These are phyloP conservation scores for Lentinula edodes DNA, from an alignment of 768 basidiomycete species.

Conservation along the genomic window DNA sequence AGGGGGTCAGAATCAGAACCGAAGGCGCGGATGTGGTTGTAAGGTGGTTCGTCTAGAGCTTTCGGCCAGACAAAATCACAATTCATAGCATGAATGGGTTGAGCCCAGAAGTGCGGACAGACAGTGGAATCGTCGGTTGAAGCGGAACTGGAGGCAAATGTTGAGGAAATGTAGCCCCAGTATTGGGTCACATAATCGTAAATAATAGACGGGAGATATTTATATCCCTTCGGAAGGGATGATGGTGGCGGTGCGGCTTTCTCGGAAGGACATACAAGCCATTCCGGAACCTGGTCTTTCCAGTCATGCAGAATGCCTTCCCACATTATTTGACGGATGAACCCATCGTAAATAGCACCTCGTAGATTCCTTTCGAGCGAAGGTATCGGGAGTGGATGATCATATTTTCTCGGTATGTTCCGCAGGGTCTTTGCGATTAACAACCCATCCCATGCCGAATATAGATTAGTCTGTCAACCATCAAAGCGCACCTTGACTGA, in stretches of 20 bases:
- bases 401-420: slow-evolving; percentile 70
- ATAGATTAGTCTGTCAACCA: slow-evolving; percentile 68
- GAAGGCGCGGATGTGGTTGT: slow-evolving; percentile 16
- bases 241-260: slow-evolving; percentile 4
- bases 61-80: slow-evolving; percentile 80
- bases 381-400: slow-evolving; percentile 59
- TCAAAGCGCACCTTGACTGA: slow-evolving; percentile 70
- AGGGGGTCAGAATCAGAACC: slow-evolving; percentile 7
- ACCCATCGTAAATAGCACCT: slow-evolving; percentile 82
- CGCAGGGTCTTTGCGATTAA: slow-evolving; percentile 83
- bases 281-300: slow-evolving; percentile 49
- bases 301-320: slow-evolving; percentile 77
- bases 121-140: slow-evolving; percentile 48
- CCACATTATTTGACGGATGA: slow-evolving; percentile 80
- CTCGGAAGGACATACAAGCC: slow-evolving; percentile 60
- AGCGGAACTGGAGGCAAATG: slow-evolving; percentile 4
- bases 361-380: slow-evolving; percentile 63
- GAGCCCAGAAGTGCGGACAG: slow-evolving; percentile 79
- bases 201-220: neutral
- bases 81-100: slow-evolving; percentile 69
- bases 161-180: slow-evolving; percentile 6
- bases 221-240: slow-evolving; percentile 7
- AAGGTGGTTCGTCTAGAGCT: slow-evolving; percentile 52
- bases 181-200: slow-evolving; percentile 3
- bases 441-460: slow-evolving; percentile 81